A percentile compares a stretch with the other conserved stretches of the same genome.
phyloP scores from a whole-genome alignment of 352 stramenopile species.

The Globisporangium canariense region DNA sequence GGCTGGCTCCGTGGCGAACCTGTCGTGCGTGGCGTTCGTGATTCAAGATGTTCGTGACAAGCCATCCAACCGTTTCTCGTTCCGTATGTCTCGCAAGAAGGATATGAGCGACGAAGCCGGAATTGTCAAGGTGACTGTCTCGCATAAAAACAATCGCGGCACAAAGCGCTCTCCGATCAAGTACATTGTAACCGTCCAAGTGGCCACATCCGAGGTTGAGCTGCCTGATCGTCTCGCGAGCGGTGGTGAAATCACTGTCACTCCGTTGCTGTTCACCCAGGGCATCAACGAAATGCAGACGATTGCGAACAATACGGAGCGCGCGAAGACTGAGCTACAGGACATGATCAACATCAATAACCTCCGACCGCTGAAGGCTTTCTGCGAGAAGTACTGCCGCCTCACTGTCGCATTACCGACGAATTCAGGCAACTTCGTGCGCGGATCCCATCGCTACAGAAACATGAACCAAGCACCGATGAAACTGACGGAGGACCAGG shows the following conservation, averaged over 20 bases:
- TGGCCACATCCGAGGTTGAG: slow-evolving; percentile 71
- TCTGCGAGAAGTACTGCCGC: slow-evolving; percentile 78
- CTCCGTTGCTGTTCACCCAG: slow-evolving; percentile 85
- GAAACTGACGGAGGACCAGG: slow-evolving; percentile 69
- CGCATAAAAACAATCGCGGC: slow-evolving; percentile 47
- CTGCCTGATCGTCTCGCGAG: slow-evolving; percentile 62
- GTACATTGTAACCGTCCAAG: slow-evolving; percentile 84
- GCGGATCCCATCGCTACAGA: slow-evolving; percentile 46
- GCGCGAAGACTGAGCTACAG: slow-evolving; percentile 85
- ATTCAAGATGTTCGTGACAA: slow-evolving; percentile 86
- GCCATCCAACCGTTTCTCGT: slow-evolving; percentile 80
- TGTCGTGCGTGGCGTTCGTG: slow-evolving; percentile 86
- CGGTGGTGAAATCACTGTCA: slow-evolving; percentile 79
- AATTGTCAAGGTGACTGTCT: slow-evolving; percentile 77
- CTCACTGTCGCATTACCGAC: slow-evolving; percentile 51
- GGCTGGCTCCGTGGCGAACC: slow-evolving; percentile 68
- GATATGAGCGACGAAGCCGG: slow-evolving; percentile 68
- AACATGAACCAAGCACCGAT: slow-evolving; percentile 46
- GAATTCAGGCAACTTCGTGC: slow-evolving; percentile 23
- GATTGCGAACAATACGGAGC: slow-evolving; percentile 90
- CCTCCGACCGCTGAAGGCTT: slow-evolving; percentile 76
- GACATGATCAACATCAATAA: slow-evolving; percentile 90
- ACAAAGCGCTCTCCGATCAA: slow-evolving; percentile 62
- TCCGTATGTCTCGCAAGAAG: slow-evolving; percentile 81
- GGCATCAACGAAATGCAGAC: slow-evolving; percentile 96